A percentile compares a stretch with the other conserved stretches of the same genome.
Conservation (phyloP, 139 green algal genomes). For the Haematococcus lacustris region DNA sequence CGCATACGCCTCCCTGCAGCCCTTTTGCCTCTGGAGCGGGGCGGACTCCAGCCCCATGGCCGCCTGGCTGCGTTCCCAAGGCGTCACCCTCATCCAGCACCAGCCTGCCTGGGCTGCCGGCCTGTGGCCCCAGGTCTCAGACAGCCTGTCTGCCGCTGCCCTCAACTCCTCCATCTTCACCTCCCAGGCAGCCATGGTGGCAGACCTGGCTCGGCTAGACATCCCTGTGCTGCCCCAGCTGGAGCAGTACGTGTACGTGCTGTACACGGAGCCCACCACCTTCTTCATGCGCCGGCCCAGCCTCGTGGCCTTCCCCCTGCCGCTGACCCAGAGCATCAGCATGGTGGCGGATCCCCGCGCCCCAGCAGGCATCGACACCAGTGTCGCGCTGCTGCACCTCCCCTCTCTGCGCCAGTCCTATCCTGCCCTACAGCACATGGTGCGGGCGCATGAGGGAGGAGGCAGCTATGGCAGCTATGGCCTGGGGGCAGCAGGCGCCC, state of each 20-base stretch:
- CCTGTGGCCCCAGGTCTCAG: background rate
- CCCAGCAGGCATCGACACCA: too few relatives aligned
- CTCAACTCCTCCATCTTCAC: background rate
- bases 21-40: background rate
- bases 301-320: too few relatives aligned
- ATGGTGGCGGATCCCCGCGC: too few relatives aligned
- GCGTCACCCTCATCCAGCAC: background rate
- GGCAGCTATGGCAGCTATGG: too few relatives aligned
- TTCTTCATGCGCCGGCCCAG: too few relatives aligned
- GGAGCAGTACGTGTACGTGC: constrained; percentile 2
- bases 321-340: too few relatives aligned
- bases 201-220: background rate
- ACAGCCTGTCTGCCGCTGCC: background rate
- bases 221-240: background rate
- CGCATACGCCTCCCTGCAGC: background rate
- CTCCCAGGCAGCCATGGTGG: background rate
- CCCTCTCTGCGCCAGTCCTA: too few relatives aligned
- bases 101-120: background rate
- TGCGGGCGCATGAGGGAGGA: too few relatives aligned
- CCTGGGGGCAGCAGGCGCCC: too few relatives aligned
- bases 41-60: background rate
- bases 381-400: too few relatives aligned
- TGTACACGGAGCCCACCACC: too few relatives aligned
- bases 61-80: background rate
- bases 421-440: too few relatives aligned